Conservation (phyloP, 441 rosid genomes). For the Pelargonium cotyledonis region DNA sequence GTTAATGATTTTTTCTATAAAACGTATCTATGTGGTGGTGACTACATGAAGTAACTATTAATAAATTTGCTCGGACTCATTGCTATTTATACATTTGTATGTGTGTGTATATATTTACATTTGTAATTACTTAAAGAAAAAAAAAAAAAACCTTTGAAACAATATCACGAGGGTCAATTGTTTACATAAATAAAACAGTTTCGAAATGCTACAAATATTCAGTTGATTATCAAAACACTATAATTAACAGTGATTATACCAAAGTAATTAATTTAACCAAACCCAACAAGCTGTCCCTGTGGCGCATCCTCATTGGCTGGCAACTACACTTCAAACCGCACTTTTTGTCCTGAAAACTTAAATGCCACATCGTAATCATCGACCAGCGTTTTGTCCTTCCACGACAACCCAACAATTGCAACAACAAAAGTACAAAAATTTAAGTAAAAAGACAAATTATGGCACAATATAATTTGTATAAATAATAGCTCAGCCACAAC, state of each 20-base stretch:
- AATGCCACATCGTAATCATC: constrained; percentile 20
- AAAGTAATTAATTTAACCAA: not conserved
- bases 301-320: not conserved
- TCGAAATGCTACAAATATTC: too few relatives aligned
- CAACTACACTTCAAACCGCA: not conserved
- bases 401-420: not conserved
- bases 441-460: not conserved
- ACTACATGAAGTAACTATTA: too few relatives aligned
- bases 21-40: too few relatives aligned
- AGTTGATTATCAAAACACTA: too few relatives aligned
- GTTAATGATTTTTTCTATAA: too few relatives aligned
- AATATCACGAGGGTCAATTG: too few relatives aligned
- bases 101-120: too few relatives aligned
- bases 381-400: constrained; percentile 16
- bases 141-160: too few relatives aligned
- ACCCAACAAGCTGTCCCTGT: not conserved
- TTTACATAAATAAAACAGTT: too few relatives aligned
- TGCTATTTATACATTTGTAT: too few relatives aligned
- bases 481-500: not conserved
- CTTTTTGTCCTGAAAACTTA: not conserved
- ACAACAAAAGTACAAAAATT: constrained; percentile 12
- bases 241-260: not conserved
- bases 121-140: too few relatives aligned
- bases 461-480: not conserved
- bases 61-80: too few relatives aligned